Evolutionary conservation across 352 stramenopile genomes (phyloP).

Genomic region (Thraustochytrium sp.): DNA sequence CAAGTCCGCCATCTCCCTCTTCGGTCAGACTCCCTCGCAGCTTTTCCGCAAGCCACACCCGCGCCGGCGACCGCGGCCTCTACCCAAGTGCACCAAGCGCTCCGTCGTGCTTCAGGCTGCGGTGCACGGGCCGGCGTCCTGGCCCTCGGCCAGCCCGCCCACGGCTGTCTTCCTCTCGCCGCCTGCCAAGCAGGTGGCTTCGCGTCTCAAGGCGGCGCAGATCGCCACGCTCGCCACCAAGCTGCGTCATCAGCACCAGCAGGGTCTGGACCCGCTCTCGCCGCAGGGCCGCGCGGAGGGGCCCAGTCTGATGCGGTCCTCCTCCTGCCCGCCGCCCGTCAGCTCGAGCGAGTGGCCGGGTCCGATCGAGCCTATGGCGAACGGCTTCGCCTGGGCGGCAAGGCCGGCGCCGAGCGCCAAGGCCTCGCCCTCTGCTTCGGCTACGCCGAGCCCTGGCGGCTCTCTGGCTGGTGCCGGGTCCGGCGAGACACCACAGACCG

Average conservation of each 20-base stretch:
- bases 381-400: too few relatives aligned
- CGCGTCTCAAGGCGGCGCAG: not conserved
- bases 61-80: not conserved
- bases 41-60: slow-evolving; percentile 40
- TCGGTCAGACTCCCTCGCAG: slow-evolving; percentile 73
- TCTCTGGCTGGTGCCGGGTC: too few relatives aligned
- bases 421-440: too few relatives aligned
- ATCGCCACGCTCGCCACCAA: not conserved
- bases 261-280: too few relatives aligned
- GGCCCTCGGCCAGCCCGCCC: not conserved
- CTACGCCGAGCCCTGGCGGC: too few relatives aligned
- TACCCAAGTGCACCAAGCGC: not conserved
- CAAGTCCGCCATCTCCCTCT: slow-evolving; percentile 87
- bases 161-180: not conserved
- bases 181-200: not conserved
- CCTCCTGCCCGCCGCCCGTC: too few relatives aligned
- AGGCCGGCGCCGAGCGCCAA: too few relatives aligned
- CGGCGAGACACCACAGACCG: too few relatives aligned
- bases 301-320: too few relatives aligned
- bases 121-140: not conserved
- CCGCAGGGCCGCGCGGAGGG: too few relatives aligned
- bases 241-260: not conserved
- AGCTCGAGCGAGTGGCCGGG: too few relatives aligned
- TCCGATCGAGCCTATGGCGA: too few relatives aligned
- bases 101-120: not conserved